Evolutionary conservation across 768 basidiomycete species (phyloP).

Genomic region (Mycena indigotica): DNA sequence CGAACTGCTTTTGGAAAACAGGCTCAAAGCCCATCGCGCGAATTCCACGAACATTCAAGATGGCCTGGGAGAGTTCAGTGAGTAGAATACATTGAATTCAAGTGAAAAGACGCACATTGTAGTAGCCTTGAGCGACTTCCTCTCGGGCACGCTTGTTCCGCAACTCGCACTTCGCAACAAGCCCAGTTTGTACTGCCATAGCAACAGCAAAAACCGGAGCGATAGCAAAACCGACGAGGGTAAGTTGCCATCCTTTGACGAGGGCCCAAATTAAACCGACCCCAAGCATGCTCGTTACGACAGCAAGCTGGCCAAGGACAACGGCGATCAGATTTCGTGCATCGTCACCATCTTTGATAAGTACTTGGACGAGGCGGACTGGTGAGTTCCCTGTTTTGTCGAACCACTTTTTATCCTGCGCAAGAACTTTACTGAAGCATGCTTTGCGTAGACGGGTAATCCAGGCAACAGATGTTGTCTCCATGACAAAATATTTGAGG

Average conservation of each 20-base stretch:
- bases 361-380: conserved; percentile 54
- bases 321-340: conserved; percentile 54
- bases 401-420: conserved; percentile 88
- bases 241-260: conserved; percentile 74
- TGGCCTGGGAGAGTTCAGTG: conserved; percentile 45
- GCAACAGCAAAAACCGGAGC: conserved; percentile 67
- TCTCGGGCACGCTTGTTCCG: conserved; percentile 85
- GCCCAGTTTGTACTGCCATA: conserved; percentile 72
- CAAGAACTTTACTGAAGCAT: conserved; percentile 61
- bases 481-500: conserved; percentile 80
- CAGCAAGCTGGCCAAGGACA: conserved; percentile 61
- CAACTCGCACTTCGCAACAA: conserved; percentile 73
- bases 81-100: conserved; percentile 4
- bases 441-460: conserved; percentile 61
- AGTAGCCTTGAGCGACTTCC: conserved; percentile 81
- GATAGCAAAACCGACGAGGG: conserved; percentile 72
- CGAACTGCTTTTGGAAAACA: conserved; percentile 72
- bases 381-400: conserved; percentile 67
- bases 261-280: conserved; percentile 84
- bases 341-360: conserved; percentile 77
- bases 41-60: conserved; percentile 85
- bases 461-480: conserved; percentile 75
- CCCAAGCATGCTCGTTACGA: conserved; percentile 71
- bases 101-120: conserved; percentile 59
- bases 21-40: conserved; percentile 83